Conservation (phyloP, 2,329 filamentous ascomycete genomes). For the Diaporthe ampelina region DNA sequence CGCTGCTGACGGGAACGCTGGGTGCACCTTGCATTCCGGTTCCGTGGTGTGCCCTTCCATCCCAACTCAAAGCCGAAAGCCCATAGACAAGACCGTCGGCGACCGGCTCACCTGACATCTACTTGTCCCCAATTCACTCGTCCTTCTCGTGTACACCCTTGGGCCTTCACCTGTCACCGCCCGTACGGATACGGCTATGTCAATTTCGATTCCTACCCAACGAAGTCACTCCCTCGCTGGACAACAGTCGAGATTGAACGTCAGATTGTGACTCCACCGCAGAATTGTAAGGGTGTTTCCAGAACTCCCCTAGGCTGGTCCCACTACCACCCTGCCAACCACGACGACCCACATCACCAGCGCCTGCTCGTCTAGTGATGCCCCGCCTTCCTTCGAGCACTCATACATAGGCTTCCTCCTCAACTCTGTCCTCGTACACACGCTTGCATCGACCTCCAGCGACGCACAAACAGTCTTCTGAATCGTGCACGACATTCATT, state of each 20-base stretch:
- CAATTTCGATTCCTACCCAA: slow-evolving; percentile 23
- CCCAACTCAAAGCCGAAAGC: slow-evolving; percentile 8
- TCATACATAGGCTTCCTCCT: slow-evolving; percentile 28
- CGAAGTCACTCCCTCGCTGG: slow-evolving; percentile 24
- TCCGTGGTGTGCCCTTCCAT: background rate
- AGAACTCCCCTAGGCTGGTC: slow-evolving; percentile 15
- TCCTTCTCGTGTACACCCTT: background rate
- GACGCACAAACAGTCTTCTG: slow-evolving; percentile 30
- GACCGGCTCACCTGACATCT: slow-evolving; percentile 15
- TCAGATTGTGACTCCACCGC: slow-evolving; percentile 25
- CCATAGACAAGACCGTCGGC: slow-evolving; percentile 12
- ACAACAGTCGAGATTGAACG: slow-evolving; percentile 34
- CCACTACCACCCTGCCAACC: slow-evolving; percentile 39
- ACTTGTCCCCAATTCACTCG: background rate
- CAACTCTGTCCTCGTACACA: slow-evolving; percentile 19
- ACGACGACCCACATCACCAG: slow-evolving; percentile 21
- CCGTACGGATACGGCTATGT: background rate
- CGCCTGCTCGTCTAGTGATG: slow-evolving; percentile 32
- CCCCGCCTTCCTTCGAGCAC: slow-evolving; percentile 37
- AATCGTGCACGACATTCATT: slow-evolving; percentile 46
- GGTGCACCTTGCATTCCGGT: slow-evolving; percentile 1
- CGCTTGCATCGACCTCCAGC: slow-evolving; percentile 44
- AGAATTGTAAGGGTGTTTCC: slow-evolving; percentile 31
- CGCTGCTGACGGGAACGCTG: slow-evolving; percentile 4
- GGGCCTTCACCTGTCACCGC: background rate